Evolutionary conservation across 768 basidiomycete species (phyloP).

Genomic region (Harrya chromipes): DNA sequence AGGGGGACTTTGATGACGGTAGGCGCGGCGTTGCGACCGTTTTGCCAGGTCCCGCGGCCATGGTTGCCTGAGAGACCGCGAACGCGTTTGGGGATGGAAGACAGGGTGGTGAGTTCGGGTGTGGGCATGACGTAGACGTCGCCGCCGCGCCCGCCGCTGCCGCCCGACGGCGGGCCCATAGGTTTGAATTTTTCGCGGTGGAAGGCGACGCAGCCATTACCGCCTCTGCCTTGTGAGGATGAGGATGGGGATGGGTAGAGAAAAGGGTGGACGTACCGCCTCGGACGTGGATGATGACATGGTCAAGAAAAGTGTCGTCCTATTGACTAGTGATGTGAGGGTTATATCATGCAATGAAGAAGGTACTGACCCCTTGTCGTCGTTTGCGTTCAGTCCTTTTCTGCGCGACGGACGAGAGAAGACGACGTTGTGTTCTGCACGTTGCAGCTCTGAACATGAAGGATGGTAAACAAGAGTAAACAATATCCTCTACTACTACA

Average conservation of each 20-base stretch:
- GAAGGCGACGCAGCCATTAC: conserved; percentile 90
- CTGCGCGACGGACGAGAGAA: conserved; percentile 30
- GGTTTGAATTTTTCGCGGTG: conserved; percentile 85
- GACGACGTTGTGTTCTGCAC: neutral
- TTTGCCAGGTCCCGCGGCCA: conserved; percentile 86
- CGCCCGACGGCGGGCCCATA: conserved; percentile 88
- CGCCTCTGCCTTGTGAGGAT: conserved; percentile 65
- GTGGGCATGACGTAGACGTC: conserved; percentile 84
- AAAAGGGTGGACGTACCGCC: conserved; percentile 49
- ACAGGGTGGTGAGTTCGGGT: conserved; percentile 72
- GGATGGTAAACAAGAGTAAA: conserved; percentile 12
- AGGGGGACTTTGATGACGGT: conserved; percentile 79
- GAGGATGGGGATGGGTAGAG: neutral
- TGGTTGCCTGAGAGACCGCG: conserved; percentile 63
- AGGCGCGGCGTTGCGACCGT: conserved; percentile 73
- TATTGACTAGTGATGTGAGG: conserved; percentile 28
- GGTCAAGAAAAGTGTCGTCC: conserved; percentile 81
- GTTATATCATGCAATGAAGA: neutral
- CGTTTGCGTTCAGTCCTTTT: conserved; percentile 75
- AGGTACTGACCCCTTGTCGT: conserved; percentile 54
- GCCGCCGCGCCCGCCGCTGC: conserved; percentile 87
- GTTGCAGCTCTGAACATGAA: conserved; percentile 20
- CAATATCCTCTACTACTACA: neutral
- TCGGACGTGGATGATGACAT: conserved; percentile 73
- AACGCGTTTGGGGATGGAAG: conserved; percentile 65